Conservation (phyloP, 371 early-diverging fungal species). For the Coemansia sp. region DNA sequence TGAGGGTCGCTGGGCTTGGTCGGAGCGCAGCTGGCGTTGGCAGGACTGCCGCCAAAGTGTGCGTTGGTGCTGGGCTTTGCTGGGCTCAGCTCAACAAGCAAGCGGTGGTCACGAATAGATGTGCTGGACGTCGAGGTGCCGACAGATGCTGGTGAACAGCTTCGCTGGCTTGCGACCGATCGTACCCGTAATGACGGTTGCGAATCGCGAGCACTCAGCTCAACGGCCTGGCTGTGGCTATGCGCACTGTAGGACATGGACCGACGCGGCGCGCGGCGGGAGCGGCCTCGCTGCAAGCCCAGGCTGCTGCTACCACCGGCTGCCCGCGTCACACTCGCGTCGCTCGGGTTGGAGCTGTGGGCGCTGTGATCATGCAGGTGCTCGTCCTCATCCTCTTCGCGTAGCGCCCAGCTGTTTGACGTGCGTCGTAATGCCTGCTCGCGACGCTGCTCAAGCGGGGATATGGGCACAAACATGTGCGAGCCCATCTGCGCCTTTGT, state of each 20-base stretch:
- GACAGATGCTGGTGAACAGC: neutral
- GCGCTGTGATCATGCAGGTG: constrained; percentile 1
- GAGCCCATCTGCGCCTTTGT: constrained; percentile 24
- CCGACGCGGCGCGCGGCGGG: constrained; percentile 21
- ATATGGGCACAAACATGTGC: constrained; percentile 51
- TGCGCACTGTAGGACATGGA: constrained; percentile 45
- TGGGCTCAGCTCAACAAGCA: neutral
- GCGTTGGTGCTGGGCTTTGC: neutral
- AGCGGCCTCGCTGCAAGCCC: constrained; percentile 4
- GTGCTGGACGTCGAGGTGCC: neutral
- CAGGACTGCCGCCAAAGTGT: neutral
- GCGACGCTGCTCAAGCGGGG: constrained; percentile 50
- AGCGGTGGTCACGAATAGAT: neutral
- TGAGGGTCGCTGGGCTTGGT: neutral
- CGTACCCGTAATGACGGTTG: neutral
- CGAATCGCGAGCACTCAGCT: constrained; percentile 16
- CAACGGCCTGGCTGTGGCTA: constrained; percentile 14
- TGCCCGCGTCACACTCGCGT: neutral
- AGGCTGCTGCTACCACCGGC: neutral
- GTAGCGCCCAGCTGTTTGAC: constrained; percentile 27
- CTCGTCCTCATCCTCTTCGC: constrained; percentile 44
- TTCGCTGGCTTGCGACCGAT: neutral
- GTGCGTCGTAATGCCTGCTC: constrained; percentile 10
- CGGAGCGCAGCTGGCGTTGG: neutral
- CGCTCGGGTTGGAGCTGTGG: neutral